These are phyloP conservation scores for Candida khao-thaluensis DNA, from an alignment of 805 yeast species.

Conservation along the genomic window DNA sequence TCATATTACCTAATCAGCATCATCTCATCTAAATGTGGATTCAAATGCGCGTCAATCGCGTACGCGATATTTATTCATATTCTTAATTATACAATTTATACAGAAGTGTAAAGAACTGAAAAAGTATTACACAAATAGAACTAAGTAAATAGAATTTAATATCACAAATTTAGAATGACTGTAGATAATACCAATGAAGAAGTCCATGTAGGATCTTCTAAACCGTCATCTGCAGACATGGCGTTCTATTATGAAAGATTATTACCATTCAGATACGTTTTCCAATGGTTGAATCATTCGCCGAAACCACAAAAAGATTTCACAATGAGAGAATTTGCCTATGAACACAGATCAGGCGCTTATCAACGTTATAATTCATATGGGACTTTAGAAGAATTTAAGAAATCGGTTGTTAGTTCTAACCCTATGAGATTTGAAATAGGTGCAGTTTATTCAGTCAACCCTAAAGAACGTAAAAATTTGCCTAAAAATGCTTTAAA, in stretches of 20 bases:
- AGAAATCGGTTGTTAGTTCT: constrained; percentile 66
- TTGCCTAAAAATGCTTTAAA: constrained; percentile 74
- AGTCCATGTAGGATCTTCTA: constrained; percentile 8
- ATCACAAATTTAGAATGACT: constrained; percentile 8
- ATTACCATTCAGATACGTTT: constrained; percentile 76
- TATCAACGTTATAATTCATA: constrained; percentile 89
- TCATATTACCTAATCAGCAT: too few relatives aligned
- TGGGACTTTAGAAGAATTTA: constrained; percentile 65
- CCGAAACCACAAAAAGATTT: constrained; percentile 73
- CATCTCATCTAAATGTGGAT: too few relatives aligned
- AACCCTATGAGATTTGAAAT: constrained; percentile 91
- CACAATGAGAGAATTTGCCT: constrained; percentile 89
- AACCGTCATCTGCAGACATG: constrained; percentile 62
- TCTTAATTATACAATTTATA: too few relatives aligned
- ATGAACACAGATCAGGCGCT: constrained; percentile 82
- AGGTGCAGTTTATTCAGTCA: constrained; percentile 86
- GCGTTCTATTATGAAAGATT: constrained; percentile 64
- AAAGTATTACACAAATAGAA: neutral
- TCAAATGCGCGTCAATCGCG: constrained; percentile 6
- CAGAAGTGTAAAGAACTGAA: too few relatives aligned
- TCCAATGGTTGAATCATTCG: constrained; percentile 87
- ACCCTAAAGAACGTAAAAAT: constrained; percentile 82
- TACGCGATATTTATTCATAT: constrained; percentile 2
- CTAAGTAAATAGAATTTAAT: neutral
- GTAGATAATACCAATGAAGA: constrained; percentile 2